Evolutionary conservation across 805 yeast species (phyloP).

Genomic region (Starmera caribaea): DNA sequence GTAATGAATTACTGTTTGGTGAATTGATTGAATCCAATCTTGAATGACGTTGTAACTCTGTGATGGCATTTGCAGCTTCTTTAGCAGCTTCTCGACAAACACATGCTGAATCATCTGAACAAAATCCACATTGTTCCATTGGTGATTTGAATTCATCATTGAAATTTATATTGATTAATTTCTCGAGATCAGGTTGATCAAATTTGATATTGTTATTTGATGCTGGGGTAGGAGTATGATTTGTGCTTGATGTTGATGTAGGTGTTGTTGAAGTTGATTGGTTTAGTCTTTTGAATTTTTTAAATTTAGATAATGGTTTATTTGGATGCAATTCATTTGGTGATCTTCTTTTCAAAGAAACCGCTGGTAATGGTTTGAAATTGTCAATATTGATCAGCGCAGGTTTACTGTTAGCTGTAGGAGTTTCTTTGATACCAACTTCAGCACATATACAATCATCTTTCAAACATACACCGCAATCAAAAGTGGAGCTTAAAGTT

Average conservation of each 20-base stretch:
- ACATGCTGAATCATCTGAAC: constrained; percentile 87
- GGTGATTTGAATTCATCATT: constrained; percentile 34
- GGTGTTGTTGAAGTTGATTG: neutral
- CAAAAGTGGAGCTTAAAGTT: constrained; percentile 7
- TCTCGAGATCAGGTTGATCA: neutral
- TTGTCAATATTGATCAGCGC: constrained; percentile 27
- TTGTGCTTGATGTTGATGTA: too few relatives aligned
- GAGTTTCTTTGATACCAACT: constrained; percentile 20
- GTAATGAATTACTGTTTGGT: constrained; percentile 21
- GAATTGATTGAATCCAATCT: constrained; percentile 27
- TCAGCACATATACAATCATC: constrained; percentile 60
- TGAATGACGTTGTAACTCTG: constrained; percentile 17
- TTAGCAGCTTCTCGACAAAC: constrained; percentile 73
- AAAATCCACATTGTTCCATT: constrained; percentile 82
- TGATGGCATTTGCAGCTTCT: constrained; percentile 27
- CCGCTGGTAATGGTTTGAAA: constrained; percentile 59
- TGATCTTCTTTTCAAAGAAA: constrained; percentile 38
- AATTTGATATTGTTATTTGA: neutral
- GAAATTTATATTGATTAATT: constrained; percentile 8
- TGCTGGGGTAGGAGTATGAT: too few relatives aligned
- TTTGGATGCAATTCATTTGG: constrained; percentile 25
- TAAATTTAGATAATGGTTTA: constrained; percentile 17
- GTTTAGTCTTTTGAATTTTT: constrained; percentile 10
- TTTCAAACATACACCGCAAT: constrained; percentile 59
- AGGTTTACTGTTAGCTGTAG: constrained; percentile 8